Conservation (phyloP, 768 basidiomycete species). For the Scleroderma bovista region DNA sequence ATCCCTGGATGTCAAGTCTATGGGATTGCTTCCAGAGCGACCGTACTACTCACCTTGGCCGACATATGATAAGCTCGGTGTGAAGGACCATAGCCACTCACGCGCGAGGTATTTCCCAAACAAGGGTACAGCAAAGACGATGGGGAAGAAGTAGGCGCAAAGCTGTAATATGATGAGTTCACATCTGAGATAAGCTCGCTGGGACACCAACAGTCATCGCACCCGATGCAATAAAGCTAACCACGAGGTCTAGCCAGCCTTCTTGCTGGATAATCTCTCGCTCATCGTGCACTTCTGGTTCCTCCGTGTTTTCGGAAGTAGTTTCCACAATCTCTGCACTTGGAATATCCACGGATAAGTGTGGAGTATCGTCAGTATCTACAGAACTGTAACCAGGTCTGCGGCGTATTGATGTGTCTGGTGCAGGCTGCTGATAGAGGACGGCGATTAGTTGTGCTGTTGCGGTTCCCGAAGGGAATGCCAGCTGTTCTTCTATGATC, state of each 20-base stretch:
- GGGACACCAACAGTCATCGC: slow-evolving; percentile 60
- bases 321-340: slow-evolving; percentile 3
- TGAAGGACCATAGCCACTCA: slow-evolving; percentile 92
- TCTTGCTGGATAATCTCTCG: slow-evolving; percentile 50
- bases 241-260: slow-evolving; percentile 73
- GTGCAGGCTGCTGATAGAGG: slow-evolving; percentile 70
- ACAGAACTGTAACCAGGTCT: slow-evolving; percentile 51
- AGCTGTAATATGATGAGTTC: slow-evolving; percentile 43
- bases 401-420: slow-evolving; percentile 49
- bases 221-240: slow-evolving; percentile 76
- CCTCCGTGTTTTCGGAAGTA: slow-evolving; percentile 22
- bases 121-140: slow-evolving; percentile 80
- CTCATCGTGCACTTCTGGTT: slow-evolving; percentile 27
- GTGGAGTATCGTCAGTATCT: slow-evolving; percentile 30
- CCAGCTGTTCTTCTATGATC: slow-evolving; percentile 92
- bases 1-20: slow-evolving; percentile 50
- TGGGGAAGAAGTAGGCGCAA: slow-evolving; percentile 82
- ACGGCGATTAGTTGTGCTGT: slow-evolving; percentile 94
- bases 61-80: slow-evolving; percentile 86
- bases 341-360: neutral
- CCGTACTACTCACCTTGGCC: slow-evolving; percentile 61
- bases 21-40: neutral
- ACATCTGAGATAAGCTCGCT: neutral
- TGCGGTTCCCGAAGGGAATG: slow-evolving; percentile 93
- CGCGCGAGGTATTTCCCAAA: slow-evolving; percentile 80